Conservation (phyloP, 257 asterid species). For the Nicotiana benthamiana region DNA sequence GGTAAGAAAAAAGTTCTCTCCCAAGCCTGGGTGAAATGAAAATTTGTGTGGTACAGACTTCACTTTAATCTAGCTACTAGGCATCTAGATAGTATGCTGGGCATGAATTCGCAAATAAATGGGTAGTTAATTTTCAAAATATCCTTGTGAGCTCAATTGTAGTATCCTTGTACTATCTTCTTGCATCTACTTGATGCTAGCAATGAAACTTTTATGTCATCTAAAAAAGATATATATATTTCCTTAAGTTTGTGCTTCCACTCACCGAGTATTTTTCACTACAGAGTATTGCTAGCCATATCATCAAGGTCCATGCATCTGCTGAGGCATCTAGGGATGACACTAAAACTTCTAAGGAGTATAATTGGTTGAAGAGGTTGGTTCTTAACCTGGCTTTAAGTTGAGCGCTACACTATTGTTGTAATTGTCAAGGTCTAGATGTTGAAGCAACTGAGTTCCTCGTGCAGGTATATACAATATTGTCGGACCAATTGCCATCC, state of each 20-base stretch:
- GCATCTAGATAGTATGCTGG: neutral
- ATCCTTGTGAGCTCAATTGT: no score
- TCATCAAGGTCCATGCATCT: constrained; percentile 86
- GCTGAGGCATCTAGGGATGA: constrained; percentile 65
- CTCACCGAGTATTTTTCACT: constrained; percentile 19
- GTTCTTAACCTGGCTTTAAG: neutral
- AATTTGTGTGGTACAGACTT: neutral
- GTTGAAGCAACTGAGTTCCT: constrained; percentile 19
- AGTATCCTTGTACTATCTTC: no score
- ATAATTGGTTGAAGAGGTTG: constrained; percentile 94
- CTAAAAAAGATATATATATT: no score
- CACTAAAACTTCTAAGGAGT: constrained; percentile 55
- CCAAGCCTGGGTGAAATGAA: neutral
- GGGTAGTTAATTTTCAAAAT: neutral
- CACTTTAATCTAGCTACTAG: neutral
- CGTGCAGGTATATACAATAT: constrained; percentile 78
- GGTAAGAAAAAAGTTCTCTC: constrained; percentile 32
- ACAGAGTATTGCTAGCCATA: constrained; percentile 89
- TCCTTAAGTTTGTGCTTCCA: neutral
- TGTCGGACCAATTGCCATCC: constrained; percentile 84
- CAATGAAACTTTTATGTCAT: no score
- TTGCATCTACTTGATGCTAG: no score
- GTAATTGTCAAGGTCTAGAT: neutral
- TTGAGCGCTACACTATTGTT: neutral
- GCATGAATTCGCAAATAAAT: neutral